Evolutionary conservation across 768 basidiomycete genomes (phyloP).

Genomic region (Suillus placidus): DNA sequence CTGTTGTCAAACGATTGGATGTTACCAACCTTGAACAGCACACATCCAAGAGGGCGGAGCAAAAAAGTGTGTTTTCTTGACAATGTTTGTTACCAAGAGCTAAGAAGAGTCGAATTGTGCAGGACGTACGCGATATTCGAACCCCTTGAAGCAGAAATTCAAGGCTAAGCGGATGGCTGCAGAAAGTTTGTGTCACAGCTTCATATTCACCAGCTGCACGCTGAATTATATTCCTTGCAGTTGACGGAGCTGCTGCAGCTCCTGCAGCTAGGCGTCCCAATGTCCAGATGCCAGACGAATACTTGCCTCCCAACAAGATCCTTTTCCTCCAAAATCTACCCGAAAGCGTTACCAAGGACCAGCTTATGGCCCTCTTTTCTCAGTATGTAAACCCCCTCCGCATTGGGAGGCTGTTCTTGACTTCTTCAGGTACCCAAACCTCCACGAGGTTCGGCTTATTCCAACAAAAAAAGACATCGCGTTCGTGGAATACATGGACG

Average conservation of each 20-base stretch:
- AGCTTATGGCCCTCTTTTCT: conserved; percentile 87
- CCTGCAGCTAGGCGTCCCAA: conserved; percentile 77
- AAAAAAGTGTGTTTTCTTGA: conserved; percentile 69
- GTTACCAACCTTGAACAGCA: conserved; percentile 71
- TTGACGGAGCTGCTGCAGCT: conserved; percentile 67
- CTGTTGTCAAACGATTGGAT: conserved; percentile 79
- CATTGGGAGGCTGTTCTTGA: conserved; percentile 6
- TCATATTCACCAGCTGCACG: conserved; percentile 9
- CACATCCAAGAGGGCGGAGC: conserved; percentile 70
- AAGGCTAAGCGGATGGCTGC: conserved; percentile 79
- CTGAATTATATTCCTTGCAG: conserved; percentile 37
- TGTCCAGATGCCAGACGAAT: conserved; percentile 99
- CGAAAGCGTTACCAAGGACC: conserved; percentile 89
- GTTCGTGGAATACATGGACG: conserved; percentile 97
- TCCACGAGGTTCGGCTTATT: conserved; percentile 98
- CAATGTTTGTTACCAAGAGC: background rate
- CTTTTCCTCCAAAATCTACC: conserved; percentile 97
- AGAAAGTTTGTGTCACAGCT: conserved; percentile 53
- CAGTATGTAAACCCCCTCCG: conserved; percentile 57
- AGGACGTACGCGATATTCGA: conserved; percentile 85
- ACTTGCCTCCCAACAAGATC: conserved; percentile 98
- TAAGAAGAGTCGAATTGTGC: conserved; percentile 8
- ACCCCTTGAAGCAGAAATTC: conserved; percentile 88
- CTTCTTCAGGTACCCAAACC: conserved; percentile 78
- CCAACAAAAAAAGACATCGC: conserved; percentile 97